Evolutionary conservation across 2,329 filamentous ascomycete genomes (phyloP), one percentile per base, ranked within the genome.

Genomic region (Delphinella strobiligena): DNA sequence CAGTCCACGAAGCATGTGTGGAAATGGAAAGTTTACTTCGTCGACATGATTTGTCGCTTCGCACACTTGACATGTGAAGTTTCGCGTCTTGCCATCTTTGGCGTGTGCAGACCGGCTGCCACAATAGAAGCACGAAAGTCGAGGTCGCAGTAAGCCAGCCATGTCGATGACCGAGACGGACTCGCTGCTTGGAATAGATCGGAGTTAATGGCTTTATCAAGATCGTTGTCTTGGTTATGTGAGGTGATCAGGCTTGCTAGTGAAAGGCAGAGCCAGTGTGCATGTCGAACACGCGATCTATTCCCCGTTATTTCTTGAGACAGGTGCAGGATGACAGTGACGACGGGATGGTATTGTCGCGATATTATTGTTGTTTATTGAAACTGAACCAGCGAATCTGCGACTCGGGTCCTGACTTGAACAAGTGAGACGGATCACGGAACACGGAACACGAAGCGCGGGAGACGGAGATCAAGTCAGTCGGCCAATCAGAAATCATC

Each of bases 1-100:
- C 22, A 27, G 22, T 7, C 7, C 47, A 16, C 8, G 36, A 16
- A 40, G 38, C 22, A 32, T 35, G 42, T n/a, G 24, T 19, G 22
- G 33, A 16, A 15, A 42, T 24, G 42, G 22, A 12, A 15, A 27
- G 19, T 8, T 67, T 64, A 91, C 87, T 66, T 89, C 72, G 57
- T 98, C 91, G 22, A 95, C 68, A 63, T 85, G 83, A 61, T 96
- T 98, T 43, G 80, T 78, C 14, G 88, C 83, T 52, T 91, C 83
- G 67, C 91, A 98, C 45, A 73, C 67, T 15, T 72, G 63, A 61
- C 87, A 94, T 34, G 78, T 67, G 62, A 88, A 94, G 52, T 77
- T 71, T 56, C 68, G 71, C 41, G 75, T 67, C 38, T 57, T 54
- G 19, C 74, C 72, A 50, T 76, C 71, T 51, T 73, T 78, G 47